These are phyloP conservation scores for Cryptococcus floricola DNA, from an alignment of 1,284 basidiomycete genomes.

Conservation along the genomic window DNA sequence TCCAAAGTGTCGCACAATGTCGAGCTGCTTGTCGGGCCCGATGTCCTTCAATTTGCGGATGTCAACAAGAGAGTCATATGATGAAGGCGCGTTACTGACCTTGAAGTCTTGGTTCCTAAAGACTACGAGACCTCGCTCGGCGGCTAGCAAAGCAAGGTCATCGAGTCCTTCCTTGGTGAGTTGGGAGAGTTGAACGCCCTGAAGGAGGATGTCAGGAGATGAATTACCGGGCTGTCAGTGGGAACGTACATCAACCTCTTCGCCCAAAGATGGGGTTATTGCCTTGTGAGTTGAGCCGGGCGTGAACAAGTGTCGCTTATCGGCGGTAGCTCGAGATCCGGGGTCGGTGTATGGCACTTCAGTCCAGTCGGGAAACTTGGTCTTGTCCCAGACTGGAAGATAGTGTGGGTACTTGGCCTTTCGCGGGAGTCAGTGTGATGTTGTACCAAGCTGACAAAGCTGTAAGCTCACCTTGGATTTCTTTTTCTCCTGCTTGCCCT, in stretches of 20 bases:
- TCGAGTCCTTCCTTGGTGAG: conserved; percentile 58
- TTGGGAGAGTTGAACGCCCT: conserved; percentile 59
- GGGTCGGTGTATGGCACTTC: conserved; percentile 46
- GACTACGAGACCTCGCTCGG: conserved; percentile 59
- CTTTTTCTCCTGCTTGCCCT: neutral
- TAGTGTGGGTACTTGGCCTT: conserved; percentile 9
- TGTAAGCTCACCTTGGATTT: neutral
- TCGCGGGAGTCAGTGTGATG: no score
- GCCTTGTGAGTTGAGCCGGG: conserved; percentile 50
- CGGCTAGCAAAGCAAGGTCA: conserved; percentile 60
- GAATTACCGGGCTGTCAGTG: no score
- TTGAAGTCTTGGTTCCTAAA: conserved; percentile 32
- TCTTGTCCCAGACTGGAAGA: conserved; percentile 13
- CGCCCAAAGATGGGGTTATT: conserved; percentile 59
- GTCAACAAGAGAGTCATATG: neutral
- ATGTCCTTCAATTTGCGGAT: conserved; percentile 56
- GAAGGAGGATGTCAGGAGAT: no score
- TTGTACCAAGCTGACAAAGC: no score
- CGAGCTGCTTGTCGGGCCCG: conserved; percentile 55
- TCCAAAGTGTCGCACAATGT: conserved; percentile 41
- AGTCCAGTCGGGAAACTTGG: conserved; percentile 16
- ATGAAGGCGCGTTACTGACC: no score
- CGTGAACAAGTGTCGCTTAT: conserved; percentile 55
- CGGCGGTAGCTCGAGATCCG: conserved; percentile 54
- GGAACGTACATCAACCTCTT: conserved; percentile 51